Evolutionary conservation across 2,329 filamentous ascomycete species (phyloP).

Genomic region (Fusarium camptoceras): DNA sequence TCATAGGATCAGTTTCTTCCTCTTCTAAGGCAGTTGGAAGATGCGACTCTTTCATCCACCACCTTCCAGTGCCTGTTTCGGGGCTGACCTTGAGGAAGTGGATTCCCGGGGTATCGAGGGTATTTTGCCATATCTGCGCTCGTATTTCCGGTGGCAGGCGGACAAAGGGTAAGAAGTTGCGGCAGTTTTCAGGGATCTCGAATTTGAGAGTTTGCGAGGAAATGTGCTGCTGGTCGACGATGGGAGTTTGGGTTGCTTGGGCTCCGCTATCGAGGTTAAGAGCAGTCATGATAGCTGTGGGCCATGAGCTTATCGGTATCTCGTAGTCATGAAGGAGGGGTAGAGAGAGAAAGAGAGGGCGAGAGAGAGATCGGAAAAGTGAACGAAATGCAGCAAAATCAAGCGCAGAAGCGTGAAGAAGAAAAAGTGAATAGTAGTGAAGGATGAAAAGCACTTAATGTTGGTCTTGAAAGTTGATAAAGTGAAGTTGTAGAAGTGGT

Average conservation of each 20-base stretch:
- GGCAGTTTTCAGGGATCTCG: constrained; percentile 48
- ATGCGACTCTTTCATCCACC: constrained; percentile 35
- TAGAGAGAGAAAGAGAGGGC: background rate
- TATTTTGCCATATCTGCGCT: constrained; percentile 51
- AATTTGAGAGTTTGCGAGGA: constrained; percentile 44
- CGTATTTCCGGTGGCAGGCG: constrained; percentile 53
- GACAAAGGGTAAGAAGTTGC: constrained; percentile 49
- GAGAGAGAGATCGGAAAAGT: too few species aligned
- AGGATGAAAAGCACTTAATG: constrained; percentile 34
- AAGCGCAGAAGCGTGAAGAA: background rate
- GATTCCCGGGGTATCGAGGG: constrained; percentile 50
- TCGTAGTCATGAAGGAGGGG: constrained; percentile 36
- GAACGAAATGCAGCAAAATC: background rate
- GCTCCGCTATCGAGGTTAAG: constrained; percentile 15
- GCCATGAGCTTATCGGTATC: constrained; percentile 38
- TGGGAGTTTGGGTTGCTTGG: constrained; percentile 5
- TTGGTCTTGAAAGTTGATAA: constrained; percentile 28
- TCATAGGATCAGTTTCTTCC: constrained; percentile 38
- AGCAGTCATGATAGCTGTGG: constrained; percentile 37
- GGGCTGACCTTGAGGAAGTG: constrained; percentile 51
- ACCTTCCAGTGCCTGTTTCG: constrained; percentile 33
- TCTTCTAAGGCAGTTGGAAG: constrained; percentile 15
- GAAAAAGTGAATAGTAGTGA: background rate
- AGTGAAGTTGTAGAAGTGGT: constrained; percentile 31
- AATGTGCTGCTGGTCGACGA: background rate